Percentiles rank a stretch among this genome's conserved stretches.
phyloP scores from a whole-genome alignment of 2,329 filamentous ascomycete species.

The Trichoderma atrobrunneum region DNA sequence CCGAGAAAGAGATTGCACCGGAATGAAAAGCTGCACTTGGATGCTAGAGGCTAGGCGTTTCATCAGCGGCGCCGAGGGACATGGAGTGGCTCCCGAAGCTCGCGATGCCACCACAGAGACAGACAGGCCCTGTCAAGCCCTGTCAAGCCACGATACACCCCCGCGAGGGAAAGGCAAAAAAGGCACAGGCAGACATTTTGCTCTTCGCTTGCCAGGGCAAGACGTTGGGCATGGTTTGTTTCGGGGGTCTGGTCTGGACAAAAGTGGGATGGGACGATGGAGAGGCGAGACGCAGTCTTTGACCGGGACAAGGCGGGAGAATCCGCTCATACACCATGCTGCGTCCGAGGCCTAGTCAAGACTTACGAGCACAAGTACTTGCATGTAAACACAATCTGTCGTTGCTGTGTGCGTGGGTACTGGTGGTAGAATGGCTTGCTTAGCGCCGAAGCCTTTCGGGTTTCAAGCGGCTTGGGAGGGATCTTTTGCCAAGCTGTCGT shows the following conservation, averaged over 20 bases:
- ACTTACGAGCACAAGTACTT: neutral
- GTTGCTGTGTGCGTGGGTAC: neutral
- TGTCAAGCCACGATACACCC: neutral
- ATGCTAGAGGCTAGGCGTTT: constrained; percentile 7
- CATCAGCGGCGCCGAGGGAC: constrained; percentile 7
- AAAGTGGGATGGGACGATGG: neutral
- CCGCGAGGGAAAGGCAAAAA: neutral
- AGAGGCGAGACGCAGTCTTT: neutral
- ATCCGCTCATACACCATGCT: neutral
- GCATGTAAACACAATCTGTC: neutral
- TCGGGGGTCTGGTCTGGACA: neutral
- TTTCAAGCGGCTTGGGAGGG: neutral
- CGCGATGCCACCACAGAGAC: neutral
- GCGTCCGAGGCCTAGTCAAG: neutral
- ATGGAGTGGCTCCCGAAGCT: neutral
- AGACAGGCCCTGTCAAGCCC: neutral
- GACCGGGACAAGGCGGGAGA: neutral
- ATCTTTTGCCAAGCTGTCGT: neutral
- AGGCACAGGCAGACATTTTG: neutral
- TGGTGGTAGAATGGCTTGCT: neutral
- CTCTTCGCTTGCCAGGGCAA: neutral
- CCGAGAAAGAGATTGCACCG: constrained; percentile 6
- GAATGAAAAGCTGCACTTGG: neutral
- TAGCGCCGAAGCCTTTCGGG: neutral
- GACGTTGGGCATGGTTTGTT: neutral